phyloP scores from a whole-genome alignment of 306 rosid genomes.

The Aeschynomene evenia region DNA sequence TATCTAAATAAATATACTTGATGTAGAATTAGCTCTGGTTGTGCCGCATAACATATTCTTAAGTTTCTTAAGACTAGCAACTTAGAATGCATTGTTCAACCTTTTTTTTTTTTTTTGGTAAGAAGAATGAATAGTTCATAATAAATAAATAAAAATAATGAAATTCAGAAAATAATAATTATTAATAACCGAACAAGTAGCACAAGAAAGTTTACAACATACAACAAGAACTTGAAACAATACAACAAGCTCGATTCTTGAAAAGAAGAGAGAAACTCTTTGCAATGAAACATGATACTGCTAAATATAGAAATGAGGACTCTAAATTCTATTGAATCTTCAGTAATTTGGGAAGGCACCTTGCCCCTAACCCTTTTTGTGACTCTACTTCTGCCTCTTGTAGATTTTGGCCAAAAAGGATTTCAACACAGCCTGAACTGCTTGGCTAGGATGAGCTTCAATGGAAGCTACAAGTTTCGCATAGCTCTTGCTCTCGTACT shows the following conservation, averaged over 20 bases:
- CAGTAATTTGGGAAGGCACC: slow-evolving; percentile 11
- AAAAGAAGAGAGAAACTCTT: neutral
- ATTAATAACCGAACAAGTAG: slow-evolving; percentile 13
- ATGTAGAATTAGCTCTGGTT: too few relatives aligned
- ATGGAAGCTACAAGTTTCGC: slow-evolving; percentile 59
- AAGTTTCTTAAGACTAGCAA: too few relatives aligned
- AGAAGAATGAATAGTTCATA: too few relatives aligned
- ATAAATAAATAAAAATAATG: neutral
- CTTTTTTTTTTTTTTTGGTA: too few relatives aligned
- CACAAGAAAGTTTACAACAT: slow-evolving; percentile 16
- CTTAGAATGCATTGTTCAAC: too few relatives aligned
- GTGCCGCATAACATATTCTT: too few relatives aligned
- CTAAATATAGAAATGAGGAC: slow-evolving; percentile 9
- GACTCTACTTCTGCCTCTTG: slow-evolving; percentile 76
- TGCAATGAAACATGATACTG: neutral
- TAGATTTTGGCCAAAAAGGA: slow-evolving; percentile 87
- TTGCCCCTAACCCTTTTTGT: neutral
- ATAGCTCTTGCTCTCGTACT: slow-evolving; percentile 72
- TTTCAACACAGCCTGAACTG: slow-evolving; percentile 83
- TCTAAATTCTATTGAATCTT: slow-evolving; percentile 21
- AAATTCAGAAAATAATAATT: neutral
- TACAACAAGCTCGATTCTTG: slow-evolving; percentile 18
- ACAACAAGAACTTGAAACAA: slow-evolving; percentile 11
- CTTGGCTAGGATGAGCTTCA: slow-evolving; percentile 73
- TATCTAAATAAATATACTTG: too few relatives aligned